A percentile compares a stretch with the other conserved stretches of the same genome.
Conservation (phyloP, 1,139 yeast species). For the Magnusiomyces suaveolens region DNA sequence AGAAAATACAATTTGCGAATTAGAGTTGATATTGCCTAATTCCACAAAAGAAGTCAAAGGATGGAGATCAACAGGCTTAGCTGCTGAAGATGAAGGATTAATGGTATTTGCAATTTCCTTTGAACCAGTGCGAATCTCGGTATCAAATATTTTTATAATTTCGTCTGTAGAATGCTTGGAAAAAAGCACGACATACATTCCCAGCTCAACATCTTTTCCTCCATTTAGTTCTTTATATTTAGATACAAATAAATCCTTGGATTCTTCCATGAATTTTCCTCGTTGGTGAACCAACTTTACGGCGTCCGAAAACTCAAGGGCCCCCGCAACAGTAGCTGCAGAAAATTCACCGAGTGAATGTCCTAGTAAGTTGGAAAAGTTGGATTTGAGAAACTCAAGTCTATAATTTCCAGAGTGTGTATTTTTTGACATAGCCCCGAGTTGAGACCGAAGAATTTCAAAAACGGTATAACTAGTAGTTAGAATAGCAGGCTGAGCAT, state of each 20-base stretch:
- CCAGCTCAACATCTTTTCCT: conserved; percentile 24
- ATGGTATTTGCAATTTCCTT: background rate
- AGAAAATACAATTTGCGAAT: conserved; percentile 35
- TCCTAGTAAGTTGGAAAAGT: conserved; percentile 36
- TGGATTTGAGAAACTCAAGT: conserved; percentile 19
- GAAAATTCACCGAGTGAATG: conserved; percentile 60
- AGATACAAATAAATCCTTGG: conserved; percentile 18
- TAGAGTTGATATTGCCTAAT: conserved; percentile 36
- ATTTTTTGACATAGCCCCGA: conserved; percentile 1
- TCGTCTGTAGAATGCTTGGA: conserved; percentile 1
- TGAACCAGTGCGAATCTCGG: background rate
- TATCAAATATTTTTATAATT: conserved; percentile 3
- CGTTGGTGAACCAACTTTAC: conserved; percentile 43
- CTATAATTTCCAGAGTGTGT: background rate
- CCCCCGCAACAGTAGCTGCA: conserved; percentile 41
- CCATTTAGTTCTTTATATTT: conserved; percentile 27
- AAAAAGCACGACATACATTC: conserved; percentile 25
- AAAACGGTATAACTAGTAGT: conserved; percentile 39
- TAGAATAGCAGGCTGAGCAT: conserved; percentile 56
- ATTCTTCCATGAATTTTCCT: conserved; percentile 43
- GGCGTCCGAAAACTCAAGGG: conserved; percentile 37
- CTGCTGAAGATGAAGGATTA: background rate
- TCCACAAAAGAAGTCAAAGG: conserved; percentile 15
- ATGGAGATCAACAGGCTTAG: background rate
- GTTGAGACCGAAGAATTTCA: conserved; percentile 28